Conservation (phyloP, 352 stramenopile genomes). For the Blastocystis sp. region DNA sequence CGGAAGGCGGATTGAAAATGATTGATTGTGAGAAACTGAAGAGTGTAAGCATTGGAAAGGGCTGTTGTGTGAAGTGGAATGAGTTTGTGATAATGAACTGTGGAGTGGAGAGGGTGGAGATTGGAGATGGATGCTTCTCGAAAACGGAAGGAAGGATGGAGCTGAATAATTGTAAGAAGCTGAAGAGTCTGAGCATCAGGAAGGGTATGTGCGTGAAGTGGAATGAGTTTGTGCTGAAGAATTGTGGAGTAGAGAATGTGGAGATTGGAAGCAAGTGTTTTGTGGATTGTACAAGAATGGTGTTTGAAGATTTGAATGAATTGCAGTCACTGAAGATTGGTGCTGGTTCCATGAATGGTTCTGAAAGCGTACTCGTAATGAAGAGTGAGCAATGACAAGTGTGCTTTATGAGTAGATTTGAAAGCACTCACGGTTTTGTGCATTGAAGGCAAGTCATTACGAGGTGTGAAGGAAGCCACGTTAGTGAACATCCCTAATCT, state of each 20-base stretch:
- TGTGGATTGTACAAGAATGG: not conserved
- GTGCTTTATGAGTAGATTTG: too few species aligned
- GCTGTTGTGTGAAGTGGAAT: not conserved
- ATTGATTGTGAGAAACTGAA: not conserved
- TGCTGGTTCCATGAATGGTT: not conserved
- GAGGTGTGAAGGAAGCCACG: too few species aligned
- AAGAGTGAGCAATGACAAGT: too few species aligned
- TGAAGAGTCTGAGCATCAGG: not conserved
- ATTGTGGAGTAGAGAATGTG: not conserved
- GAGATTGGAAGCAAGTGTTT: not conserved
- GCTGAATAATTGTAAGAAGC: not conserved
- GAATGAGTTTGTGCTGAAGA: not conserved
- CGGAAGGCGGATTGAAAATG: not conserved
- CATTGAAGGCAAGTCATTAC: too few species aligned
- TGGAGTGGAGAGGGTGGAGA: not conserved
- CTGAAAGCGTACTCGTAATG: too few species aligned
- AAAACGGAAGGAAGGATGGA: not conserved
- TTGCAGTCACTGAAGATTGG: not conserved
- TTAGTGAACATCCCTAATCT: too few species aligned
- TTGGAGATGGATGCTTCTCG: not conserved
- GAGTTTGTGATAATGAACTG: not conserved
- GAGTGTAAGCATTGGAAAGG: not conserved
- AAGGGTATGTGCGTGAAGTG: not conserved
- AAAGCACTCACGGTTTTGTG: too few species aligned
- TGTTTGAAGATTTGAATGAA: not conserved